Base-by-base conservation (phyloP, 192 early-diverging fungal species). In the Mortierella alpina region DNA sequence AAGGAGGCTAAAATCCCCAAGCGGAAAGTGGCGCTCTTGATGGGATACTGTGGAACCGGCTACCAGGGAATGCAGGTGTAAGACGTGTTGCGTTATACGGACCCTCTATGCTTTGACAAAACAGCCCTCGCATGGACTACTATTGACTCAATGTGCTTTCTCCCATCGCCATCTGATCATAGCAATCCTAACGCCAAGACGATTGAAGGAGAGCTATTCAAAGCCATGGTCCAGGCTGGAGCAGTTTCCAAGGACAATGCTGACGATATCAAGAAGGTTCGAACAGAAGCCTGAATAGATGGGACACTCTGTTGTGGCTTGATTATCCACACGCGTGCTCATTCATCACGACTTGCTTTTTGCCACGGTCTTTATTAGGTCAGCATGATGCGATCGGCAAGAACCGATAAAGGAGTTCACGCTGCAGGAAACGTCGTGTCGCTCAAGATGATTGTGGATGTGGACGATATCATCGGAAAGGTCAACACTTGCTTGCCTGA, bases 361-460 rank as follows among this genome's bases (percentile, higher is more conserved):
- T 40, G 8, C 17, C 57, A 22, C n/a, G 7, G 39, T 45, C 17
- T 31, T 31, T 31, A 31, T 31, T 59, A 95, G 93, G 89, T 96
- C 63, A 84, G 91, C 59, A 91, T 98, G 69, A 91, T 91, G 88
- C 86, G 98, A 64, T 92, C 96, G 10, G 98, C 98, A 11, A 89
- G 98, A 44, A 99, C 98, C 1, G 98, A 99, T 75, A 99, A 99
- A 82, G 98, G 98, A 40, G 98, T 99, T 6, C 97, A 99, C 76
- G 97, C 98, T 20, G 95, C 95, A 44, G 97, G 97, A 13, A 97
- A 99, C 61, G 93, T 99, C 4, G 90, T 96, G 11, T 96, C 96
- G 7, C 64, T 94, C 41, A 99, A 99, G 80, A 91, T 99, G 90
- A 91, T 94, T 59, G 80, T 93, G 8, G 92, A 94, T 59, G 88